A percentile compares a stretch with the other conserved stretches of the same genome.
Conservation (phyloP, 1,139 yeast species). For the Pichia sp. region DNA sequence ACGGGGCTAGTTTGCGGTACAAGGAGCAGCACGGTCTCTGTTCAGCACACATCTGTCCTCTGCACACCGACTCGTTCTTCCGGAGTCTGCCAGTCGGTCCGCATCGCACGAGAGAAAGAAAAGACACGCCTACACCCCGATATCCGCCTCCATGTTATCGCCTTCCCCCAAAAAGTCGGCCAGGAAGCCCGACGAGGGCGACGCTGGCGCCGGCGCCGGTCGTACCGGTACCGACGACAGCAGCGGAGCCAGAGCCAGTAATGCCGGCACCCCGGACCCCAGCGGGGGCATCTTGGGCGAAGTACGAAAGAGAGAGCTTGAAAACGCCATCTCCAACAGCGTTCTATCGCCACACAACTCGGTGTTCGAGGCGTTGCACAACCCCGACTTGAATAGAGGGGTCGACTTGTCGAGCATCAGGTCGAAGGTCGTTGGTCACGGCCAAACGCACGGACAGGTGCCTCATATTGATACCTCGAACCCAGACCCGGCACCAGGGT, state of each 20-base stretch:
- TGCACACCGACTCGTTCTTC: background rate
- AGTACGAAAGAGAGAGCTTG: conserved; percentile 1
- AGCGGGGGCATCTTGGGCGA: background rate
- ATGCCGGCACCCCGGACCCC: background rate
- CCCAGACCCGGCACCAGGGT: background rate
- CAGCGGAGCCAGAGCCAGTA: background rate
- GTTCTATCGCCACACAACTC: conserved; percentile 31
- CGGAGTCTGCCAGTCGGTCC: background rate
- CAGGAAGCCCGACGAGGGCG: background rate
- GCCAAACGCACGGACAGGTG: too few species aligned
- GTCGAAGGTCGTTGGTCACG: background rate
- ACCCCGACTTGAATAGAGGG: conserved; percentile 30
- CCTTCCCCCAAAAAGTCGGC: background rate
- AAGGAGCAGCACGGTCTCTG: too few species aligned
- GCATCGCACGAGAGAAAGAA: background rate
- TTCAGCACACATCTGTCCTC: too few species aligned
- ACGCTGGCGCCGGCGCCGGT: too few species aligned
- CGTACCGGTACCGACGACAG: too few species aligned
- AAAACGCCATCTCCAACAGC: background rate
- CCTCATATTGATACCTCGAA: background rate
- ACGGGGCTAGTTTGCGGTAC: background rate
- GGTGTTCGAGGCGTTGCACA: conserved; percentile 29
- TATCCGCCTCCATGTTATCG: background rate
- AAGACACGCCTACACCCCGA: background rate
- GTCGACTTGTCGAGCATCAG: conserved; percentile 9